Base-by-base conservation (phyloP, 495 filamentous ascomycete genomes). In the Chaetomidium leptoderma region DNA sequence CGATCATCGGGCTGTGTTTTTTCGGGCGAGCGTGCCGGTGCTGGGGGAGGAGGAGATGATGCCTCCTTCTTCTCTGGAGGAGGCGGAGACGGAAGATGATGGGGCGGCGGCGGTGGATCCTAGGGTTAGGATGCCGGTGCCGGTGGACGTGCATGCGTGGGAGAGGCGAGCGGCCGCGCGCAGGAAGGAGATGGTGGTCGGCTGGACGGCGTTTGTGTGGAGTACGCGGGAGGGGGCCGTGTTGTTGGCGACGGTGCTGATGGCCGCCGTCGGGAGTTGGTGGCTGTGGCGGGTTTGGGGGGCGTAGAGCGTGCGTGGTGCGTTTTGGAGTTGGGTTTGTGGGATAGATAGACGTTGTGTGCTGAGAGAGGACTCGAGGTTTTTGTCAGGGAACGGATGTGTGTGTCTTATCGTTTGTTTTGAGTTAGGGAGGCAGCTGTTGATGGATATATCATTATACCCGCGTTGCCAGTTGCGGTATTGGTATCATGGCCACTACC, bases 1-100 rank as follows among this genome's bases (percentile, higher is more conserved):
- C 32, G 93, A 98, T 70, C 93, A 98, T 64, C 83, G 88, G 14
- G 81, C 92, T 4, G 92, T 96, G 0, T 86, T 84, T 11, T 77
- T 92, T 14, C 76, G 83, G 4, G 73, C 85, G 10, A 65, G 73
- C 5, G 75, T 95, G 14, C 85, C 87, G 1, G 63, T 85, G 2
- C 49, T 78, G 13, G 56, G 59, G 17, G 63, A 60, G 37, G 61
- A 66, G n/a, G 58, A 57, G 19, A 63, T 77, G 54, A 19, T 51
- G 4, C 60, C 66, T 6, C 63, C 68, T 17, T 19, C 35, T 27
- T 2, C 23, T 13, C 10, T 13, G 26, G 27, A 40, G 27, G 52
- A 21, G 21, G 59, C 37, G 21, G 43, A 24, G 8, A 42, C 10
- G 0, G 50, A 57, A n/a, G 48, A 39, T n/a, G 55, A 48, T 0